These are phyloP conservation scores for Blastomyces gilchristii DNA, from an alignment of 2,329 filamentous ascomycete species.

Conservation along the genomic window DNA sequence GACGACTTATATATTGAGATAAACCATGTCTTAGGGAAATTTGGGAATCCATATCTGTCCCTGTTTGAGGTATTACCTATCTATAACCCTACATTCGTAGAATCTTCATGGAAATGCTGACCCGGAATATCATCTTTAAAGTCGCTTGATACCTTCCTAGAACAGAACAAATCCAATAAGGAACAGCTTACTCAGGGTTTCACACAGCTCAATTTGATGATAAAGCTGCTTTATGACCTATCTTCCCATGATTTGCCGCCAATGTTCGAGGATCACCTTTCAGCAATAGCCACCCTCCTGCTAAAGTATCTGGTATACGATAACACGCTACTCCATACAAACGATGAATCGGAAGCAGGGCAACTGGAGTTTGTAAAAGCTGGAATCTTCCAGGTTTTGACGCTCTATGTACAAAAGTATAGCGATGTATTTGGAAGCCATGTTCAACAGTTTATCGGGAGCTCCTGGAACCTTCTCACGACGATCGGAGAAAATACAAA, in stretches of 20 bases:
- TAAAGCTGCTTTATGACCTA: constrained; percentile 91
- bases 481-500: constrained; percentile 78
- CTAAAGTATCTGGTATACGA: constrained; percentile 91
- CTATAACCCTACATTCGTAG: neutral
- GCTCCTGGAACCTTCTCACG: constrained; percentile 84
- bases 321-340: constrained; percentile 69
- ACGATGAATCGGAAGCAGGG: constrained; percentile 83
- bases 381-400: constrained; percentile 82
- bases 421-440: constrained; percentile 83
- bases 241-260: constrained; percentile 96
- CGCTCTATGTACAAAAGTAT: constrained; percentile 88
- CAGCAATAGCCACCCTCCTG: constrained; percentile 63
- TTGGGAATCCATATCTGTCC: constrained; percentile 71
- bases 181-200: constrained; percentile 66
- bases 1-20: constrained; percentile 91
- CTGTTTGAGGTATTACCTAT: constrained; percentile 56
- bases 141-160: constrained; percentile 48
- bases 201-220: constrained; percentile 72
- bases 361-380: constrained; percentile 79
- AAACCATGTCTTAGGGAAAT: constrained; percentile 83
- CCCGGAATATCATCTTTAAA: constrained; percentile 18
- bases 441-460: constrained; percentile 74
- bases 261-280: constrained; percentile 82
- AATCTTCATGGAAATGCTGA: neutral
- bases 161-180: constrained; percentile 65